A percentile compares a stretch with the other conserved stretches of the same genome.
Evolutionary conservation across 192 early-diverging fungal genomes (phyloP).

Genomic region (Coemansia sp.): DNA sequence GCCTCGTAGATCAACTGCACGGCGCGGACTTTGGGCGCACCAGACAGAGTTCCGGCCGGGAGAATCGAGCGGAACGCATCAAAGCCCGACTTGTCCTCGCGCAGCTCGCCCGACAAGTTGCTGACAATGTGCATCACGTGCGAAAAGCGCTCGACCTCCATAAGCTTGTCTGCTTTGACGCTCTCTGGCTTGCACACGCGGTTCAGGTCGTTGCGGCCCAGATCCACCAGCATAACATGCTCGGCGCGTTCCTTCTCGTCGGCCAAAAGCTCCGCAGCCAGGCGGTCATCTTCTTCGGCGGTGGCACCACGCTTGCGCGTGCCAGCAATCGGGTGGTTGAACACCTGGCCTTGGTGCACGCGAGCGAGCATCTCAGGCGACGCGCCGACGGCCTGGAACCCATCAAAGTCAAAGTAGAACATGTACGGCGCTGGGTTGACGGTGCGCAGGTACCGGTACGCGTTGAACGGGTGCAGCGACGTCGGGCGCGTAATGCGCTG

Average conservation of each 20-base stretch:
- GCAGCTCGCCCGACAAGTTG: slow-evolving; percentile 86
- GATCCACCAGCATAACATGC: slow-evolving; percentile 99
- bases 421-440: slow-evolving; percentile 99
- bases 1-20: slow-evolving; percentile 91
- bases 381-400: slow-evolving; percentile 94
- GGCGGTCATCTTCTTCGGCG: slow-evolving; percentile 80
- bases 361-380: slow-evolving; percentile 98
- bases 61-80: slow-evolving; percentile 98
- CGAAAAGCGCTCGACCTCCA: slow-evolving; percentile 94
- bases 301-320: slow-evolving; percentile 90
- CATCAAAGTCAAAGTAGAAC: slow-evolving; percentile 96
- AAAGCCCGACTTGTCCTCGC: slow-evolving; percentile 85
- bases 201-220: slow-evolving; percentile 98
- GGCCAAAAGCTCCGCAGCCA: slow-evolving; percentile 82
- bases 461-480: slow-evolving; percentile 94
- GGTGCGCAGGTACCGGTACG: slow-evolving; percentile 91
- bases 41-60: slow-evolving; percentile 97
- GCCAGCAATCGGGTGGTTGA: slow-evolving; percentile 97
- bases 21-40: slow-evolving; percentile 96
- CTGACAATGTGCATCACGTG: slow-evolving; percentile 99
- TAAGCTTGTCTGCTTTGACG: slow-evolving; percentile 93
- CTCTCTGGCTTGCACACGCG: slow-evolving; percentile 90
- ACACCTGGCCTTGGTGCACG: slow-evolving; percentile 78
- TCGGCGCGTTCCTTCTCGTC: slow-evolving; percentile 98
- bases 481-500: slow-evolving; percentile 88